Base-by-base conservation (phyloP, 352 stramenopile genomes). In the Phytopythium helicoides region DNA sequence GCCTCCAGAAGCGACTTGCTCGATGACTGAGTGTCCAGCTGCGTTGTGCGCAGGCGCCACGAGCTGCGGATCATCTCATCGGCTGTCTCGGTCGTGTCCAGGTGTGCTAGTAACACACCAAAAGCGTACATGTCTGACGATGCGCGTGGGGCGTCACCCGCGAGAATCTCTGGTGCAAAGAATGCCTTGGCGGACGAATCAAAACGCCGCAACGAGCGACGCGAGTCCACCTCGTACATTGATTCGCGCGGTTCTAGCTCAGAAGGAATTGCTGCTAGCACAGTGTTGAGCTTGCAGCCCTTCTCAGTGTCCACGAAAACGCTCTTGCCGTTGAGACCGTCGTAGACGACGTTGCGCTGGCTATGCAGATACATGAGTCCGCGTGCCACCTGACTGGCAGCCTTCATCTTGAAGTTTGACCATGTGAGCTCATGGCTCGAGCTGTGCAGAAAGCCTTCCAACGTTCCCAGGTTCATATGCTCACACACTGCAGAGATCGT, bases 361-460 rank as follows among this genome's bases (percentile, higher is more conserved):
- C 63, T 78, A 66, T 94, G 81, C 22, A 94, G 41, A 39, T 92
- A 89, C 78, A 89, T 87, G 28, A 94, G 67, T 4, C 71, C 78
- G 25, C 66, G 71, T 1, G 81, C 73, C 25, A 94, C 71, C 39
- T 92, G 66, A 22, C 73, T 56, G 19, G 81, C 81, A 16, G 82
- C 76, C 54, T 86, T 83, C 47, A 88, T 74, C 66, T 92, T 91
- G 58, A 89, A 89, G 37, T 86, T 86, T 21, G 64, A 60, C 83
- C 83, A 94, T 37, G 78, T 86, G 2, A 90, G 64, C 12, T 73
- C 51, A 5, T 54, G 60, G 3, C 58, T 54, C 33, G 62, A 60
- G 37, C 48, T 62, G 5, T 68, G 48, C 31, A 92, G 48, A 26
- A 87, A 80, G 14, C 73, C 62, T 64, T 88, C 78, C 0, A 92